Evolutionary conservation across 805 yeast species (phyloP).

Genomic region (Peterozyma xylosa): DNA sequence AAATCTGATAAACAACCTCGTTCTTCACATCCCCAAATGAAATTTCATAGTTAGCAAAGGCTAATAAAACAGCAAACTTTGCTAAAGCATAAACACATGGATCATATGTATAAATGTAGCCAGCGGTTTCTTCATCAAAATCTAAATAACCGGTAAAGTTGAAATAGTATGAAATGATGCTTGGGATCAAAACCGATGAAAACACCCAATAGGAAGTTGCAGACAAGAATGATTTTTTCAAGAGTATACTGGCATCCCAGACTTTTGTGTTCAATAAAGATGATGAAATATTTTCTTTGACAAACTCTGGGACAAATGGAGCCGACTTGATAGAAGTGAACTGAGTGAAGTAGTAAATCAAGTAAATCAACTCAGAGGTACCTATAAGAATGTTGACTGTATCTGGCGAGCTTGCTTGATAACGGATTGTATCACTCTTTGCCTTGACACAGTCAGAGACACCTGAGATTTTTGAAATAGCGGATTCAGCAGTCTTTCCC

Average conservation of each 20-base stretch:
- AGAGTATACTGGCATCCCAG: slow-evolving; percentile 29
- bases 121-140: slow-evolving; percentile 24
- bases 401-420: slow-evolving; percentile 4
- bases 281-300: slow-evolving; percentile 18
- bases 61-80: slow-evolving; percentile 32
- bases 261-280: slow-evolving; percentile 15
- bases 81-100: slow-evolving; percentile 42
- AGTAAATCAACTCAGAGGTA: slow-evolving; percentile 1
- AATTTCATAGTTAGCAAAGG: slow-evolving; percentile 23
- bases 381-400: neutral
- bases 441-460: slow-evolving; percentile 1
- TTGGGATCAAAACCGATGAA: slow-evolving; percentile 32
- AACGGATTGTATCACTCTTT: slow-evolving; percentile 6
- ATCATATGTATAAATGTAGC: slow-evolving; percentile 34
- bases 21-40: slow-evolving; percentile 15
- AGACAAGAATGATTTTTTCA: slow-evolving; percentile 21
- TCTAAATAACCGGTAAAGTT: slow-evolving; percentile 30
- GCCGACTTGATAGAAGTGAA: slow-evolving; percentile 5
- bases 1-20: slow-evolving; percentile 23
- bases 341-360: slow-evolving; percentile 1
- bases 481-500: neutral
- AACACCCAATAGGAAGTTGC: slow-evolving; percentile 32
- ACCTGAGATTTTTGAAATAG: neutral
- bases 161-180: slow-evolving; percentile 37
- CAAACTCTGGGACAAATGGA: slow-evolving; percentile 15